Percentiles rank a stretch among this genome's conserved stretches.
These are phyloP conservation scores for Aspergillus olivimuriae DNA, from an alignment of 495 filamentous ascomycete species.

Conservation along the genomic window DNA sequence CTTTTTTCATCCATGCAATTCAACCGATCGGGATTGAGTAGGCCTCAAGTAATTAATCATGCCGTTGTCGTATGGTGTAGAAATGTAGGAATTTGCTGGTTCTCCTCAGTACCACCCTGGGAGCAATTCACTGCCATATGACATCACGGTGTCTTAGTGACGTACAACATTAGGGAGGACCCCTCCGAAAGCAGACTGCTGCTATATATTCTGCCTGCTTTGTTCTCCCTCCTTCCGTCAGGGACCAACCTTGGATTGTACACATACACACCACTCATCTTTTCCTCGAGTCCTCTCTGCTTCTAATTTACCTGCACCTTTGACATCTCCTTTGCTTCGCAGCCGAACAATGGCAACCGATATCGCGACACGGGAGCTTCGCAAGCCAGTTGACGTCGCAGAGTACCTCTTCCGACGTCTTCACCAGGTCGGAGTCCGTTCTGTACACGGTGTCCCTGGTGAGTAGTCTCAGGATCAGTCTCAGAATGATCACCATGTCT, in stretches of 20 bases:
- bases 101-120: no score
- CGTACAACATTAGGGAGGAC: constrained; percentile 7
- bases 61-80: no score
- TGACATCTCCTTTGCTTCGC: no score
- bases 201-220: constrained; percentile 5
- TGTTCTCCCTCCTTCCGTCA: neutral
- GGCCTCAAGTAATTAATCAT: no score
- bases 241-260: no score
- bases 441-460: constrained; percentile 62
- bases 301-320: no score
- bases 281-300: no score
- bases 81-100: no score
- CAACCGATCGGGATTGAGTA: no score
- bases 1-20: no score
- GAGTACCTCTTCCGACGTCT: constrained; percentile 61
- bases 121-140: constrained; percentile 26
- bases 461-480: constrained; percentile 21
- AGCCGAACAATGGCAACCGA: constrained; percentile 45
- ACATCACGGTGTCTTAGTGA: constrained; percentile 36
- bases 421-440: constrained; percentile 53
- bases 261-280: no score
- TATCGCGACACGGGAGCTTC: constrained; percentile 47
- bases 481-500: neutral
- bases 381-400: constrained; percentile 49
- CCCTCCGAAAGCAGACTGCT: neutral